Conservation (phyloP, 2,329 filamentous ascomycete genomes). For the Onygenales sp. region DNA sequence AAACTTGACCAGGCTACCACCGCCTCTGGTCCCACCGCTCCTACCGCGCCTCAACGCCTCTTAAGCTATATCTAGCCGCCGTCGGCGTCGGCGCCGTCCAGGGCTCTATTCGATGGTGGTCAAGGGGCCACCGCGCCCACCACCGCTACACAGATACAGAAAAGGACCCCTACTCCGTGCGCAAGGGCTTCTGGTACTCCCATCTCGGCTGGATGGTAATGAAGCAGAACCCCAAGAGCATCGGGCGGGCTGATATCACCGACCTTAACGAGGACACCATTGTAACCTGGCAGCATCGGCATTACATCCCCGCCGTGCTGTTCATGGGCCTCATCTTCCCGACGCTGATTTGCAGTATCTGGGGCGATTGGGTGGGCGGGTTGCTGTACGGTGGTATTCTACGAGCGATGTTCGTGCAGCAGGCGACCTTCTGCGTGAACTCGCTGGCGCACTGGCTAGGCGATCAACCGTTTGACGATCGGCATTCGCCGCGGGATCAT, state of each 20-base stretch:
- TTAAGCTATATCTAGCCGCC: conserved; percentile 72
- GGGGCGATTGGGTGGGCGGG: conserved; percentile 71
- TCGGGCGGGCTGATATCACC: conserved; percentile 77
- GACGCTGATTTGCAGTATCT: conserved; percentile 63
- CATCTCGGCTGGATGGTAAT: conserved; percentile 85
- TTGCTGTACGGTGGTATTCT: conserved; percentile 78
- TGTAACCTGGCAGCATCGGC: conserved; percentile 76
- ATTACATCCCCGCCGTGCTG: conserved; percentile 72
- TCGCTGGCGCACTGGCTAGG: conserved; percentile 87
- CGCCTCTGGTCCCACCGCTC: conserved; percentile 79
- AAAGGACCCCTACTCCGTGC: conserved; percentile 82
- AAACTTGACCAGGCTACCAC: conserved; percentile 51
- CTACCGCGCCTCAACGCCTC: conserved; percentile 64
- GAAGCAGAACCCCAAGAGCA: conserved; percentile 83
- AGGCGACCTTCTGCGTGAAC: conserved; percentile 89
- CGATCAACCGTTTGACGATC: conserved; percentile 84
- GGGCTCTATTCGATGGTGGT: conserved; percentile 83
- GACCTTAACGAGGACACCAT: conserved; percentile 78
- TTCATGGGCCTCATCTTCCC: conserved; percentile 69
- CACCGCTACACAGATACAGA: conserved; percentile 87
- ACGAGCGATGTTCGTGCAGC: conserved; percentile 79
- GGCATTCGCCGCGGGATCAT: conserved; percentile 81
- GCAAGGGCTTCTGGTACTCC: conserved; percentile 75
- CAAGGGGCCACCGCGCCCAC: conserved; percentile 74
- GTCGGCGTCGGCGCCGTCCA: conserved; percentile 74